Conservation (phyloP, 345 rosid genomes). For the Brassica nigra region DNA sequence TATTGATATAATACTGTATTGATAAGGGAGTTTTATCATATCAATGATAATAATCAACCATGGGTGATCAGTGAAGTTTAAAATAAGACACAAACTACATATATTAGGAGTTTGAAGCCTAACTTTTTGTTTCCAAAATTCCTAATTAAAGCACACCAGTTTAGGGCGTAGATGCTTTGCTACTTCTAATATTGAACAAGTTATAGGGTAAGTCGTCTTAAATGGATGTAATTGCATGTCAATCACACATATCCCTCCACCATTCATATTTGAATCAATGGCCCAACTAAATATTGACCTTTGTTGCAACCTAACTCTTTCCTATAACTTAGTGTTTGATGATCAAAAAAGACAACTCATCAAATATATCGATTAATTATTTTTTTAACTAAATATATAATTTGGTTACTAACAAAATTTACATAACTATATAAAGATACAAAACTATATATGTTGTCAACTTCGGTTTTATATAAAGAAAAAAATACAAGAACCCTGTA, state of each 20-base stretch:
- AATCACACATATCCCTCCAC: slow-evolving; percentile 24
- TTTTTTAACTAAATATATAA: background rate
- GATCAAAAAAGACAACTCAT: slow-evolving; percentile 9
- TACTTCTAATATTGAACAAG: slow-evolving; percentile 14
- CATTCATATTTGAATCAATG: slow-evolving; percentile 30
- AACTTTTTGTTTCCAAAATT: background rate
- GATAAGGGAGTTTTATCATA: no score
- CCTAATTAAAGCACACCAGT: slow-evolving; percentile 27
- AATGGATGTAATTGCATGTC: slow-evolving; percentile 21
- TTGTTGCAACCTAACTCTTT: slow-evolving; percentile 33
- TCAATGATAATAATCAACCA: no score
- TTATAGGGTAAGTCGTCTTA: slow-evolving; percentile 17
- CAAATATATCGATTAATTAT: background rate
- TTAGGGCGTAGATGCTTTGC: slow-evolving; percentile 13
- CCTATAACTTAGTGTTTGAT: slow-evolving; percentile 23
- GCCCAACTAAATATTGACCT: slow-evolving; percentile 35
- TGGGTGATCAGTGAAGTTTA: no score
- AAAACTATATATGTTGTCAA: background rate
- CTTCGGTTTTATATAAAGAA: background rate
- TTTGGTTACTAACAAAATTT: background rate
- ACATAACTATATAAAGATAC: background rate
- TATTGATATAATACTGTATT: background rate
- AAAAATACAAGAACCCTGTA: background rate
- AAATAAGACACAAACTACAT: no score
- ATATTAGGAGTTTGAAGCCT: background rate